A percentile compares a stretch with the other conserved stretches of the same genome.
Conservation (phyloP, 768 basidiomycete genomes). For the Termitomyces heimii region DNA sequence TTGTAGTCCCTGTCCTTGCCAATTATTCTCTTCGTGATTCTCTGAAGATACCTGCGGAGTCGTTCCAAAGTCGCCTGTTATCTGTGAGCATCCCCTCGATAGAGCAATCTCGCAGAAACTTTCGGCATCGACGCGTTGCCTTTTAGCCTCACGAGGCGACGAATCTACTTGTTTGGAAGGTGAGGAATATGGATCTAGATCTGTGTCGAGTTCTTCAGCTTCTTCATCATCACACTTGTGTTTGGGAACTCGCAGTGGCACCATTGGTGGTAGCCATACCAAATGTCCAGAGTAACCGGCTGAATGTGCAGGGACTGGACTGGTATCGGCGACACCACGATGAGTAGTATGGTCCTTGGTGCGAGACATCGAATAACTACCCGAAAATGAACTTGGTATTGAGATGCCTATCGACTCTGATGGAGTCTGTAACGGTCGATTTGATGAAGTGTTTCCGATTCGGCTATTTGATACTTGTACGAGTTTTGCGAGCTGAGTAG, state of each 20-base stretch:
- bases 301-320: not conserved
- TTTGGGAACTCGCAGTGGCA: not conserved
- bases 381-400: not conserved
- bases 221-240: not conserved
- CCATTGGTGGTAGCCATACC: not conserved
- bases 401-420: not conserved
- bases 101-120: not conserved
- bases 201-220: not conserved
- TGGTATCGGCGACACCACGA: not conserved
- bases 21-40: not conserved
- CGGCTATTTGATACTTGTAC: not conserved
- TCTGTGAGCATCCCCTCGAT: not conserved
- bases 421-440: not conserved
- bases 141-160: not conserved
- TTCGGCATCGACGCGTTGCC: not conserved
- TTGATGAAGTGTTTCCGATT: not conserved
- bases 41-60: not conserved
- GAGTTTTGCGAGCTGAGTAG: not conserved
- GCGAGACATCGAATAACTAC: not conserved
- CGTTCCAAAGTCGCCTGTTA: not conserved
- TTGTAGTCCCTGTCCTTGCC: too few relatives aligned
- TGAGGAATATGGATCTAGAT: too few relatives aligned
- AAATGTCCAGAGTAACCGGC: not conserved
- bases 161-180: not conserved
- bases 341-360: not conserved